Conservation (phyloP, 192 early-diverging fungal species). For the Powellomyces hirtus region DNA sequence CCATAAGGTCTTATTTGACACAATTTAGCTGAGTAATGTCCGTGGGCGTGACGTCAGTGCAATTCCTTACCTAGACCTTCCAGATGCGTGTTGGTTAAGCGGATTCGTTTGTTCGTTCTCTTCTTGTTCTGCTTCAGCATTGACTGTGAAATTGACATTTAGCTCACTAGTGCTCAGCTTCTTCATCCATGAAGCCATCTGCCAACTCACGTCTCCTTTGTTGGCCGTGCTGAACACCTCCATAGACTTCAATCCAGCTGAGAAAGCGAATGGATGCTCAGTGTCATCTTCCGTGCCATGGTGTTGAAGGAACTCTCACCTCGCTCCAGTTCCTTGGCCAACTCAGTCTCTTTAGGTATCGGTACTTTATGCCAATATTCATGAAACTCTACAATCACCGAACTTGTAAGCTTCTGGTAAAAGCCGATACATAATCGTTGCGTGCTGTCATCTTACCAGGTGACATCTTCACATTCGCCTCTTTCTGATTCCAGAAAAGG, state of each 20-base stretch:
- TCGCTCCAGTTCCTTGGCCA: slow-evolving; percentile 66
- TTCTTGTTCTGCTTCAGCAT: background rate
- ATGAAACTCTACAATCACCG: slow-evolving; percentile 61
- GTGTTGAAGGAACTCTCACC: slow-evolving; percentile 22
- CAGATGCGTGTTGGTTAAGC: slow-evolving; percentile 30
- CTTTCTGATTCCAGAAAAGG: slow-evolving; percentile 22
- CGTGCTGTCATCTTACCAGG: background rate
- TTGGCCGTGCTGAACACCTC: slow-evolving; percentile 65
- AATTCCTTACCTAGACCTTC: slow-evolving; percentile 21
- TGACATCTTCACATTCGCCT: slow-evolving; percentile 22
- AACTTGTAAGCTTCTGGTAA: background rate
- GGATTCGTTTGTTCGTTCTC: slow-evolving; percentile 20
- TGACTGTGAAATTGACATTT: background rate
- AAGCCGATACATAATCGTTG: no score
- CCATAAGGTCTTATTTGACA: background rate
- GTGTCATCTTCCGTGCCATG: background rate
- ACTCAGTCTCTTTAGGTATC: slow-evolving; percentile 71
- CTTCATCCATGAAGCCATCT: background rate
- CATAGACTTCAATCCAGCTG: slow-evolving; percentile 72
- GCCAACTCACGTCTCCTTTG: slow-evolving; percentile 43
- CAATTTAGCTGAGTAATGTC: background rate
- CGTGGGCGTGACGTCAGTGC: background rate
- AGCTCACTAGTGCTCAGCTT: background rate
- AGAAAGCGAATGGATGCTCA: background rate
- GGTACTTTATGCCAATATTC: slow-evolving; percentile 65